Base-by-base conservation (phyloP, 352 stramenopile species). In the Thraustochytrium sp. region DNA sequence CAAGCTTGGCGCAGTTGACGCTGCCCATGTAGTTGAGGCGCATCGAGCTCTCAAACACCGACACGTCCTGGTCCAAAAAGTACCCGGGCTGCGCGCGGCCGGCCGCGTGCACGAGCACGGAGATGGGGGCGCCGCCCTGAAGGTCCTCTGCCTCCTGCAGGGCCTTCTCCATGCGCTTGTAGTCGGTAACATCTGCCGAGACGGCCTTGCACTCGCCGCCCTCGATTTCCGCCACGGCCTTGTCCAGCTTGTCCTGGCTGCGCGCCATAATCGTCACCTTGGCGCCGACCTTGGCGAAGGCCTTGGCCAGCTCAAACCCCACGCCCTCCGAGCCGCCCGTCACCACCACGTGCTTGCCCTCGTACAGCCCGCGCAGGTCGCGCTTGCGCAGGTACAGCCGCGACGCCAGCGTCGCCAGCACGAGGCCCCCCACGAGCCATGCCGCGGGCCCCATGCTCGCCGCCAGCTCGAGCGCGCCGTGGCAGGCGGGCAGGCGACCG, bases 61-160 rank as follows among this genome's bases (percentile, higher is more conserved):
- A 88, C 56, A 93, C 44, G 40, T 90, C 86, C 46, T 93, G 90
- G n/a, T 89, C 83, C 53, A 93, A 26, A 82, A 96, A 91, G 85
- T 93, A 93, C 29, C 90, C 88, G 1, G 89, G 87, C 11, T 73
- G 59, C 18, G 84, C 80, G 4, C 55, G 29, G 76, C 65, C 40
- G 82, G 78, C 34, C 11, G 89, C 87, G 16, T 86, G 88, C 55
- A 91, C 90, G 26, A 93, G 86, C 65, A 94, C 87, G 85, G 93
- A 87, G 74, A 92, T 89, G 2, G 90, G 91, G 38, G 86, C 86
- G 82, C 87, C 82, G n/a, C 56, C 84, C 37, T 93, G 89, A 85
- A 91, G 91, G 5, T 77, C 63, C 51, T 91, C 92, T 44, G 91
- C 90, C 36, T 88, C 85, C 3, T 83, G 75, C n/a, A 93, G 85